Conservation (phyloP, 106 monocot genomes). For the Iris macrosiphon region DNA sequence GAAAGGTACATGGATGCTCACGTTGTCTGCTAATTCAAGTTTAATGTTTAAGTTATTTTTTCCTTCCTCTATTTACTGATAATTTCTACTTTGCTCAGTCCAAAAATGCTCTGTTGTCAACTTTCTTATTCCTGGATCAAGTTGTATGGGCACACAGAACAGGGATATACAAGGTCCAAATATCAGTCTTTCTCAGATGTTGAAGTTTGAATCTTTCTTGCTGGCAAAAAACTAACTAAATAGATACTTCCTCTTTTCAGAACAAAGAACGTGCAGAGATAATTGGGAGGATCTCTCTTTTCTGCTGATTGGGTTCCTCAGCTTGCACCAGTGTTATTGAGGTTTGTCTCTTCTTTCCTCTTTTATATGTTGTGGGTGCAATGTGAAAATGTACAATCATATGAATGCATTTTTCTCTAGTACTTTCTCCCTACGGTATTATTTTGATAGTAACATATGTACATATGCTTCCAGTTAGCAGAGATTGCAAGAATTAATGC, state of each 20-base stretch:
- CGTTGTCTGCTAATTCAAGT: not conserved
- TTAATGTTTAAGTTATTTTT: not conserved
- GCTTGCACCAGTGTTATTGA: constrained; percentile 51
- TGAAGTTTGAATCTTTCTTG: no score
- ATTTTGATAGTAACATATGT: not conserved
- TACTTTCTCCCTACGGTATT: no score
- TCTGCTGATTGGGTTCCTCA: constrained; percentile 73
- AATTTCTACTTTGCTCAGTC: constrained; percentile 35
- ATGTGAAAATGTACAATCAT: no score
- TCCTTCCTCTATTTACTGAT: no score
- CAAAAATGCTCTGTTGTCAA: constrained; percentile 88
- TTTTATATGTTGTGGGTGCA: not conserved
- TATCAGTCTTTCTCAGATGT: no score
- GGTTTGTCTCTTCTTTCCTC: constrained; percentile 21
- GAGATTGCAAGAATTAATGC: constrained; percentile 64
- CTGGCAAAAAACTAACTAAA: not conserved
- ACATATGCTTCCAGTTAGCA: constrained; percentile 36
- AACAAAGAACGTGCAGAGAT: constrained; percentile 72
- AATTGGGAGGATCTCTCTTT: constrained; percentile 63
- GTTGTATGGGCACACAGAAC: constrained; percentile 86
- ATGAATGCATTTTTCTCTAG: no score
- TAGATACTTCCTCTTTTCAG: constrained; percentile 16
- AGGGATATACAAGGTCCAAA: constrained; percentile 84
- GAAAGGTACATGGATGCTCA: constrained; percentile 49
- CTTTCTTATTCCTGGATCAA: constrained; percentile 96